Base-by-base conservation (phyloP, 306 rosid species). In the Vigna mungo region DNA sequence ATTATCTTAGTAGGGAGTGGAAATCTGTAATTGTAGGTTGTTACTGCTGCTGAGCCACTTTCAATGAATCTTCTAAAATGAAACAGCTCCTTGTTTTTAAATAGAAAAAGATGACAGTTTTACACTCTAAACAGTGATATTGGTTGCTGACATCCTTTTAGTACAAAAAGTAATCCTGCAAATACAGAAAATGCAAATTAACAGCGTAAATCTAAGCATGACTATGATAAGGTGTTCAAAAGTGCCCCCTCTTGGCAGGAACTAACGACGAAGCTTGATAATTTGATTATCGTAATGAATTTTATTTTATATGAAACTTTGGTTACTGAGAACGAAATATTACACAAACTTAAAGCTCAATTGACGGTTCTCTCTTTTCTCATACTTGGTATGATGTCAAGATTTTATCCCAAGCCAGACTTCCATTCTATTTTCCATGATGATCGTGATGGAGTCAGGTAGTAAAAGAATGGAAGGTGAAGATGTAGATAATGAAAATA, bases 121-220 rank as follows among this genome's bases (percentile, higher is more conserved):
- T 62, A 62, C 15, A 8, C 14, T 63, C 48, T 37, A 36, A 37
- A 7, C 69, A 18, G 39, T 4, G 30, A 4, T 51, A 36, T 48
- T 48, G 56, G 25, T 56, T 6, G 48, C 44, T 67, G 76, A 59
- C 48, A 41, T 34, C 76, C 68, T 75, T 63, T 52, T 3, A 47
- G 47, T 37, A n/a, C 47, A 36, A 49, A 66, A 52, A 21, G 27
- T 11, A 69, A 41, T 20, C 77, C 81, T 69, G 76, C 25, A 18
- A 58, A 36, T 14, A 20, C 13, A 53, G 16, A 18, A 32, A 2
- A 6, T 6, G 62, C 25, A 55, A 66, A 34, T 74, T 36, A 74
- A 47, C 68, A 63, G 30, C n/a, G n/a, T n/a, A n/a, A n/a, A n/a
- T n/a, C n/a, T n/a, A n/a, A n/a, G n/a, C n/a, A n/a, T n/a, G n/a